These are phyloP conservation scores for Kodamaea lidongshanica DNA, from an alignment of 805 yeast species.

Conservation along the genomic window DNA sequence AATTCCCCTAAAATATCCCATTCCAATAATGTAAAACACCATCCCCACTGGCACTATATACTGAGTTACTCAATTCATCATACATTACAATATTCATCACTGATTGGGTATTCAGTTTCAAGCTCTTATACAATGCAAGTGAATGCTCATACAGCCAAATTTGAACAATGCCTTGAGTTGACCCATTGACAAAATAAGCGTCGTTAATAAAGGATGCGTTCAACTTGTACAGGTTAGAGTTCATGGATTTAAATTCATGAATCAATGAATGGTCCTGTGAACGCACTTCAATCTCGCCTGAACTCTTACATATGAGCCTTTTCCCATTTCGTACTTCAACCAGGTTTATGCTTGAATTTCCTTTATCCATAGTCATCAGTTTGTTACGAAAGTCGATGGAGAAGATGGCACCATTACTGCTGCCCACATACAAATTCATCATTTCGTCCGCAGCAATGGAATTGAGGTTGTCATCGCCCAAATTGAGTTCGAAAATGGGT, in stretches of 20 bases:
- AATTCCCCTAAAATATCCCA: slow-evolving; percentile 9
- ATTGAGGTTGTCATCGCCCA: slow-evolving; percentile 23
- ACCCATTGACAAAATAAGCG: slow-evolving; percentile 13
- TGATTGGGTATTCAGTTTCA: neutral
- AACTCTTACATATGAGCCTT: slow-evolving; percentile 2
- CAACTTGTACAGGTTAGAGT: slow-evolving; percentile 7
- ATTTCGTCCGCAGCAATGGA: slow-evolving; percentile 8
- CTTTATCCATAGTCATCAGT: slow-evolving; percentile 5
- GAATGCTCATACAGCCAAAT: slow-evolving; percentile 9
- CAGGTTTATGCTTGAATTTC: slow-evolving; percentile 2
- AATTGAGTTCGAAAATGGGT: slow-evolving; percentile 13
- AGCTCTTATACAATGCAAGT: slow-evolving; percentile 2
- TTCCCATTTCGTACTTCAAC: slow-evolving; percentile 1
- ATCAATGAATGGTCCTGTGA: neutral
- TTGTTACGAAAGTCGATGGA: slow-evolving; percentile 20
- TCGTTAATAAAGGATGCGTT: slow-evolving; percentile 4
- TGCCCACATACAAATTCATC: slow-evolving; percentile 12
- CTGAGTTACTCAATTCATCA: slow-evolving; percentile 8
- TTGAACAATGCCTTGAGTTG: slow-evolving; percentile 15
- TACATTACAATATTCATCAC: slow-evolving; percentile 5
- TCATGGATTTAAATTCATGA: neutral
- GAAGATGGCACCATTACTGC: slow-evolving; percentile 18
- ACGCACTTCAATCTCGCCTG: slow-evolving; percentile 2
- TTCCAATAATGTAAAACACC: slow-evolving; percentile 22
- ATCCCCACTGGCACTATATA: slow-evolving; percentile 16